Conservation (phyloP, 1,284 basidiomycete species). For the Marasmius sp. region DNA sequence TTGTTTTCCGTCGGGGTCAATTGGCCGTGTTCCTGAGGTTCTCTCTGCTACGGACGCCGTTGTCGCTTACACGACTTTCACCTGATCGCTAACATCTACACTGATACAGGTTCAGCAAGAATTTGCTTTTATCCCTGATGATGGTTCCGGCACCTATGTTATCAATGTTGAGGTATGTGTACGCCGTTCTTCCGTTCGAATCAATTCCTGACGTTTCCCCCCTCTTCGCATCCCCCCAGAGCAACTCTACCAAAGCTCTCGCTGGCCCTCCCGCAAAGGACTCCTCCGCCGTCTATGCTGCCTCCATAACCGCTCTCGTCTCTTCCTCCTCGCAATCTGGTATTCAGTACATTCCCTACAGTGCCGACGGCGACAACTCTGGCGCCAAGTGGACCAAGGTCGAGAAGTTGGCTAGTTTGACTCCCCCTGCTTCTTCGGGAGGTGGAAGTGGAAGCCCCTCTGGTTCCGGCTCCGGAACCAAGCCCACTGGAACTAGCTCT, state of each 20-base stretch:
- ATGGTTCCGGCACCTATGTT: constrained; percentile 77
- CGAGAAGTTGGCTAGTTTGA: constrained; percentile 31
- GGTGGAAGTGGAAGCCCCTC: constrained; percentile 6
- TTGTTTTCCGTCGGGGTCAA: background rate
- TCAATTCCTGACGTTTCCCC: background rate
- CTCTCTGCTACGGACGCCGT: background rate
- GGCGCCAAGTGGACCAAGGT: constrained; percentile 52
- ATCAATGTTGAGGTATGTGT: constrained; percentile 66
- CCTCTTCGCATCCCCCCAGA: constrained; percentile 32
- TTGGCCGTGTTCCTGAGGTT: background rate
- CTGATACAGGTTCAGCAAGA: constrained; percentile 66
- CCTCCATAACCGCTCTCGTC: constrained; percentile 68
- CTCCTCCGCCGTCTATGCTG: constrained; percentile 68
- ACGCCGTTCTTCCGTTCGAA: background rate
- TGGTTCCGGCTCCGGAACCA: background rate
- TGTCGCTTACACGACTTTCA: constrained; percentile 4
- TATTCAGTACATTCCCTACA: constrained; percentile 70
- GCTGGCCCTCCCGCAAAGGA: constrained; percentile 71
- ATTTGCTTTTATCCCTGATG: constrained; percentile 84
- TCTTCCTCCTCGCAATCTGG: constrained; percentile 71
- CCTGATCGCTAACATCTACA: background rate
- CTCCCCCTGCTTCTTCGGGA: constrained; percentile 24
- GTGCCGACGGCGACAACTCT: constrained; percentile 46
- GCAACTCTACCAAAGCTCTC: constrained; percentile 75
- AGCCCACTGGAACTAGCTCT: background rate